These are phyloP conservation scores for Ceratocystis variospora DNA, from an alignment of 2,329 filamentous ascomycete genomes.

Conservation along the genomic window DNA sequence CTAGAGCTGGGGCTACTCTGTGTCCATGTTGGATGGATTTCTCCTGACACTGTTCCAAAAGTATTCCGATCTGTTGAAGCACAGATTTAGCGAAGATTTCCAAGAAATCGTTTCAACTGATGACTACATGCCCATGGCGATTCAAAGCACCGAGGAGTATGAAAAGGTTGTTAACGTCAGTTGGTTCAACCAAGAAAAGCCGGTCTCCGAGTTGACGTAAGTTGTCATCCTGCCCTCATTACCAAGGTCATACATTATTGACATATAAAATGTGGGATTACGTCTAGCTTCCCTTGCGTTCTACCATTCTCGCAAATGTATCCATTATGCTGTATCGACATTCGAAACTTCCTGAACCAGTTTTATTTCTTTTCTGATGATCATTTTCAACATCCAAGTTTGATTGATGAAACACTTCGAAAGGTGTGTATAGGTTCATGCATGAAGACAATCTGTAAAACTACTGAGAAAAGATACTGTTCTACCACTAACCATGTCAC, in stretches of 20 bases:
- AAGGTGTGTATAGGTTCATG: conserved; percentile 35
- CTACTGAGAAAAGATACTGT: not conserved
- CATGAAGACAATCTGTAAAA: not conserved
- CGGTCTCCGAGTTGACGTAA: conserved; percentile 59
- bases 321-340: conserved; percentile 93
- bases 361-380: conserved; percentile 97
- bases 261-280: conserved; percentile 21
- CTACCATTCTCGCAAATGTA: conserved; percentile 99
- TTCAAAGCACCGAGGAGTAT: conserved; percentile 79
- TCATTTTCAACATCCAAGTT: conserved; percentile 77
- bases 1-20: conserved; percentile 79
- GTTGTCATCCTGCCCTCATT: conserved; percentile 23
- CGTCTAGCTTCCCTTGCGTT: conserved; percentile 73
- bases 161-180: conserved; percentile 91
- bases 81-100: conserved; percentile 87
- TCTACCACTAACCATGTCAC: not conserved
- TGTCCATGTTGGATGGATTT: conserved; percentile 67
- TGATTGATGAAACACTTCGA: conserved; percentile 83
- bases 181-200: conserved; percentile 83
- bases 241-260: not conserved
- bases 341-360: conserved; percentile 92
- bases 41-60: conserved; percentile 83
- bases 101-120: conserved; percentile 85
- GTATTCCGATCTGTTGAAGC: conserved; percentile 82
- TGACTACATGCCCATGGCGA: conserved; percentile 99